Conservation (phyloP, 2,329 filamentous ascomycete genomes). For the Trichoderma citrinoviride region DNA sequence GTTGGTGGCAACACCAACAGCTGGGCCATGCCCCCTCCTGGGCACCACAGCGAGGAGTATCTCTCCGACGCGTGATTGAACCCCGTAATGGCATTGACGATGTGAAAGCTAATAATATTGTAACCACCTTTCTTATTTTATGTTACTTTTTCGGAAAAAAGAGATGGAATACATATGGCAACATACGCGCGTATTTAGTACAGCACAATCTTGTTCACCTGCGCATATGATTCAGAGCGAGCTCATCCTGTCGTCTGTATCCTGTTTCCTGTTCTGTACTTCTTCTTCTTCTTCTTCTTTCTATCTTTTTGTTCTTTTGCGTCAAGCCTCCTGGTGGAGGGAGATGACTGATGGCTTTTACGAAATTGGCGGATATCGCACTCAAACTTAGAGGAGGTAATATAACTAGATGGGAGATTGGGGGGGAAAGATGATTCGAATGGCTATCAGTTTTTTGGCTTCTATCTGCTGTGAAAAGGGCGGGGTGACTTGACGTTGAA, state of each 20-base stretch:
- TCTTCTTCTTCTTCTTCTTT: background rate
- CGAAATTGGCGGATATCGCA: background rate
- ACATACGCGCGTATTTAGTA: background rate
- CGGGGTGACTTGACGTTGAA: background rate
- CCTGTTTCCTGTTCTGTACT: background rate
- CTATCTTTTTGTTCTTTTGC: background rate
- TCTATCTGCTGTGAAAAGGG: background rate
- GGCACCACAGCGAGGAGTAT: slow-evolving; percentile 55
- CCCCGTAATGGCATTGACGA: background rate
- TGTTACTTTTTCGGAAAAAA: slow-evolving; percentile 2
- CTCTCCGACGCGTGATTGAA: slow-evolving; percentile 49
- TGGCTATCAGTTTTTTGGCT: background rate
- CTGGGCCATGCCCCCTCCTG: slow-evolving; percentile 45
- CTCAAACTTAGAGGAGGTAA: background rate
- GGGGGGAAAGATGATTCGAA: background rate
- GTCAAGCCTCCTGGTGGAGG: background rate
- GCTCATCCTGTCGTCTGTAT: background rate
- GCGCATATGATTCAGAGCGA: slow-evolving; percentile 4
- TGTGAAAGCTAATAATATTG: background rate
- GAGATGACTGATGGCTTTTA: slow-evolving; percentile 3
- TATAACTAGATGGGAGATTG: background rate
- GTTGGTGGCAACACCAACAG: slow-evolving; percentile 39
- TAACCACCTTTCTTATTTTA: background rate
- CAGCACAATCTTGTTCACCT: background rate
- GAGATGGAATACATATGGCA: slow-evolving; percentile 16